phyloP scores from a whole-genome alignment of 2,329 filamentous ascomycete species.

The Zymoseptoria crescenta region DNA sequence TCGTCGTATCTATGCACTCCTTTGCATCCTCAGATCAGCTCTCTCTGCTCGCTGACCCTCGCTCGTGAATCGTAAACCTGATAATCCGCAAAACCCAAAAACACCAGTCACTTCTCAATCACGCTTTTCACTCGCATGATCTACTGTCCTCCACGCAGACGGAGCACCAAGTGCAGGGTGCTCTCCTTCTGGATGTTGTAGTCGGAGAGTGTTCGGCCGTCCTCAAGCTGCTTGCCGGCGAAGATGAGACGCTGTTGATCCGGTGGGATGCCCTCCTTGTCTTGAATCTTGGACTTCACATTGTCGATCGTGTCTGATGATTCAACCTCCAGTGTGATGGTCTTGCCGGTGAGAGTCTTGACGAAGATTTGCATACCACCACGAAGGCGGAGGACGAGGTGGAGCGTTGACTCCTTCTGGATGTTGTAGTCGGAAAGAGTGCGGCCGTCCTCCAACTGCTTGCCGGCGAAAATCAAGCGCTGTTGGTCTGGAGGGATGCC shows the following conservation, averaged over 20 bases:
- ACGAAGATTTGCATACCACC: conserved; percentile 59
- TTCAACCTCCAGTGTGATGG: conserved; percentile 99
- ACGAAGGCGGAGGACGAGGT: conserved; percentile 95
- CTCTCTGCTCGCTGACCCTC: neutral
- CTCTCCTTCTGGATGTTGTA: conserved; percentile 99
- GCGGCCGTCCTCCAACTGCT: conserved; percentile 99
- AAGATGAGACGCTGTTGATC: conserved; percentile 99
- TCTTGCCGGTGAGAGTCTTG: conserved; percentile 99
- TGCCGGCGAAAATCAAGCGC: conserved; percentile 98
- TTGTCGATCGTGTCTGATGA: conserved; percentile 96
- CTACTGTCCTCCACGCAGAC: conserved; percentile 75
- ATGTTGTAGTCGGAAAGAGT: conserved; percentile 99
- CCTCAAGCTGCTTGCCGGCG: conserved; percentile 99
- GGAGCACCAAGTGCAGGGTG: conserved; percentile 94
- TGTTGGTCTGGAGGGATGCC: conserved; percentile 98
- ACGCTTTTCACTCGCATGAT: neutral
- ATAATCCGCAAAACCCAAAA: neutral
- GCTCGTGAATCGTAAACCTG: neutral
- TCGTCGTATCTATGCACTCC: neutral
- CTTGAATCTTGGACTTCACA: conserved; percentile 90
- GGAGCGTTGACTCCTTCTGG: conserved; percentile 99
- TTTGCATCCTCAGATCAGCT: neutral
- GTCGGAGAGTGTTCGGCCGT: conserved; percentile 96
- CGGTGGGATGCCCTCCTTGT: conserved; percentile 99
- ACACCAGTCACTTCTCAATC: neutral